phyloP scores from a whole-genome alignment of 1,284 basidiomycete genomes.

The Pseudozyma pruni region DNA sequence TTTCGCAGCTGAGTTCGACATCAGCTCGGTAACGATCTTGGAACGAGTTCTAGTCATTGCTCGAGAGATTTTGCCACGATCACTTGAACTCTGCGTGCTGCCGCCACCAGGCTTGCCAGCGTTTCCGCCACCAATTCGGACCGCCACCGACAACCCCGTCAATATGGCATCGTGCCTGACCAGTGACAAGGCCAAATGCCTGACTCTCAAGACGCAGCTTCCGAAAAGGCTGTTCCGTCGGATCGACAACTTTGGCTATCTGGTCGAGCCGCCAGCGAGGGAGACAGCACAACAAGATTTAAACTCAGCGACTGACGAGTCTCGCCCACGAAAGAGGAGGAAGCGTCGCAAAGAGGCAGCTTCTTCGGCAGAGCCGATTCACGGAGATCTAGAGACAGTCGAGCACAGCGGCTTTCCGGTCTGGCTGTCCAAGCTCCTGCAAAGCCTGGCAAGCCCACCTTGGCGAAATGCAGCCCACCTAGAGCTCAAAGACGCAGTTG shows the following conservation, averaged over 20 bases:
- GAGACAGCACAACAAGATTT: background rate
- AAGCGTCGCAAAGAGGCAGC: slow-evolving; percentile 1
- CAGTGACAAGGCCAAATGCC: background rate
- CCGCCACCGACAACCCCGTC: too few species aligned
- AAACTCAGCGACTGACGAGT: background rate
- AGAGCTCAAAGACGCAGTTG: background rate
- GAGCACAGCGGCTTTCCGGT: background rate
- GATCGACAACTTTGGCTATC: slow-evolving; percentile 6
- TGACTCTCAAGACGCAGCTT: background rate
- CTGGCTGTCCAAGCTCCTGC: slow-evolving; percentile 3
- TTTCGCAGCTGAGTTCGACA: slow-evolving; percentile 22
- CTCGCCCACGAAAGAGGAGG: slow-evolving; percentile 13
- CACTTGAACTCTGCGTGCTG: background rate
- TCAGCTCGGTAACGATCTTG: slow-evolving; percentile 20
- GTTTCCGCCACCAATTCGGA: too few species aligned
- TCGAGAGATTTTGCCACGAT: background rate
- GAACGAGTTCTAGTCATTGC: slow-evolving; percentile 2
- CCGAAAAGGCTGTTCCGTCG: slow-evolving; percentile 38
- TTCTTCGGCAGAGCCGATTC: background rate
- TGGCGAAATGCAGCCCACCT: background rate
- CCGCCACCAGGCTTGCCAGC: background rate
- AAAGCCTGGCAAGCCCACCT: background rate
- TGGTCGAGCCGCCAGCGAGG: background rate
- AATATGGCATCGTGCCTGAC: background rate
- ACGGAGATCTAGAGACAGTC: background rate